Conservation (phyloP, 2,329 filamentous ascomycete species). For the Phoma sp. region DNA sequence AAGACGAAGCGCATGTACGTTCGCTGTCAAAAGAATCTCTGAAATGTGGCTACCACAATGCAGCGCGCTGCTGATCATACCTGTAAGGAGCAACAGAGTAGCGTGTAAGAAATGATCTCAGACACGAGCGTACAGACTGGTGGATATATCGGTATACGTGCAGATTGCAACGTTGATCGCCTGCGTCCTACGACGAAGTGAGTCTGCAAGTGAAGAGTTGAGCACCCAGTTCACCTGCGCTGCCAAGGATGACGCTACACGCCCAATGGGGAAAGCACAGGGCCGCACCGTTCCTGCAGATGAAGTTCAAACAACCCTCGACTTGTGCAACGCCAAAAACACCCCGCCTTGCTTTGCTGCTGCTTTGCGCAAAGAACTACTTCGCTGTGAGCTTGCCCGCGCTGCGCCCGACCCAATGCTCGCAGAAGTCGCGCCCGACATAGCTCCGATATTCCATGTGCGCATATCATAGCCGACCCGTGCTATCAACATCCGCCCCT, state of each 20-base stretch:
- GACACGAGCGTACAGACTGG: too few species aligned
- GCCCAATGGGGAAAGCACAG: slow-evolving; percentile 24
- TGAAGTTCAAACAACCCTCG: slow-evolving; percentile 17
- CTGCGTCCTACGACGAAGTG: neutral
- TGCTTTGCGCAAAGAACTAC: slow-evolving; percentile 22
- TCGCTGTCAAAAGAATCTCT: too few species aligned
- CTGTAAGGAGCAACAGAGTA: too few species aligned
- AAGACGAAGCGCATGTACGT: too few species aligned
- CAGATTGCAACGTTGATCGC: neutral
- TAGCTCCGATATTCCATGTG: slow-evolving; percentile 44
- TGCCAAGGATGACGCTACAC: slow-evolving; percentile 18
- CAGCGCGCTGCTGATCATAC: too few species aligned
- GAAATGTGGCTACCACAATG: too few species aligned
- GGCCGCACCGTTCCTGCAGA: slow-evolving; percentile 26
- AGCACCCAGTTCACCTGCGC: slow-evolving; percentile 2
- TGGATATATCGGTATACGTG: too few species aligned
- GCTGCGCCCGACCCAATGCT: slow-evolving; percentile 42
- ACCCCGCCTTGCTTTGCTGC: slow-evolving; percentile 12
- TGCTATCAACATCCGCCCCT: slow-evolving; percentile 42
- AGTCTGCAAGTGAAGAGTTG: neutral
- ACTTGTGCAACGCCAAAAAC: slow-evolving; percentile 5
- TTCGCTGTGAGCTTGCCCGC: slow-evolving; percentile 27
- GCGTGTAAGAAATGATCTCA: too few species aligned
- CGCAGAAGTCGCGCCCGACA: slow-evolving; percentile 41
- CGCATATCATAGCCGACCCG: slow-evolving; percentile 42